Conservation (phyloP, 164 flowering plant species). For the Saururus chinensis region DNA sequence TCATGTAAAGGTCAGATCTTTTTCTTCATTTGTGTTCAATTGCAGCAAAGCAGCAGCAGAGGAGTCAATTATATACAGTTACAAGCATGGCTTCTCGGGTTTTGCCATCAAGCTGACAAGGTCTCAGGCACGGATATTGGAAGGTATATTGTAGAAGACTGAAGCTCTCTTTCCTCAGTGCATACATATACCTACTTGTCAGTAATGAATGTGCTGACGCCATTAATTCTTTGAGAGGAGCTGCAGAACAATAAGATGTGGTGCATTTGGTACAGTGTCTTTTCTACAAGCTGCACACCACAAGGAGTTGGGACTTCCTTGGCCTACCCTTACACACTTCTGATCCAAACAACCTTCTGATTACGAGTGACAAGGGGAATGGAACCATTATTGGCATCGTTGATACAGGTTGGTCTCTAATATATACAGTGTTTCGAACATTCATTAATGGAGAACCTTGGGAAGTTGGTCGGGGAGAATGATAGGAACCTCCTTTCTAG, state of each 20-base stretch:
- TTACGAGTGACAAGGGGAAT: constrained; percentile 33
- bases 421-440: too few relatives aligned
- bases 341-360: constrained; percentile 25
- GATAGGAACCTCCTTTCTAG: too few relatives aligned
- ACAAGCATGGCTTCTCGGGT: constrained; percentile 48
- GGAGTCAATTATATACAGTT: constrained; percentile 30
- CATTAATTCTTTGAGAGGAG: background rate
- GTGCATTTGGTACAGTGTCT: constrained; percentile 40
- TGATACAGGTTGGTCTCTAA: constrained; percentile 52
- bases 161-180: too few relatives aligned
- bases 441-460: too few relatives aligned
- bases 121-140: constrained; percentile 33
- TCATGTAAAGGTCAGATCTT: constrained; percentile 1
- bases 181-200: too few relatives aligned
- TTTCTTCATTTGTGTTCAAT: background rate
- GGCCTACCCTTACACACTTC: constrained; percentile 33
- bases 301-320: constrained; percentile 77
- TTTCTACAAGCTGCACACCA: constrained; percentile 56
- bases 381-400: constrained; percentile 40
- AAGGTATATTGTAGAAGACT: constrained; percentile 16
- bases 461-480: too few relatives aligned
- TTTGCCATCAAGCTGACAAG: constrained; percentile 34
- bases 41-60: constrained; percentile 33
- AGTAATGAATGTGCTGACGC: too few relatives aligned
- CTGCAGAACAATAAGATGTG: constrained; percentile 18